Percentiles rank a stretch among this genome's conserved stretches.
Evolutionary conservation across 306 rosid genomes (phyloP).

Genomic region (peach (Prunus persica)): DNA sequence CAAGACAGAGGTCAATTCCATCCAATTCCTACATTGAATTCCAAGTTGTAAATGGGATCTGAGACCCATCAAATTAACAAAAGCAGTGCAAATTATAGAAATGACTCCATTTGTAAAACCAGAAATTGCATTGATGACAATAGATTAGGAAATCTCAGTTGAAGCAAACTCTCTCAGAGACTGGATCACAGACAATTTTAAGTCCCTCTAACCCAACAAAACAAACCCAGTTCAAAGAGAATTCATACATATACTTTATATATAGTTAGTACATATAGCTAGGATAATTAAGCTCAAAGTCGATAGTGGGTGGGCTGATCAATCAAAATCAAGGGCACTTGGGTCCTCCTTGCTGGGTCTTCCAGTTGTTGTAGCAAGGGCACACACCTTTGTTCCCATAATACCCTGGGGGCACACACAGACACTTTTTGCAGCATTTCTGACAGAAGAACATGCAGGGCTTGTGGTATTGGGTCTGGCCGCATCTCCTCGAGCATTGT

Average conservation of each 20-base stretch:
- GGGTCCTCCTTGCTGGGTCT: conserved; percentile 87
- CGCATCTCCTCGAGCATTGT: conserved; percentile 66
- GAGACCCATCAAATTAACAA: not conserved
- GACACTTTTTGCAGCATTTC: conserved; percentile 78
- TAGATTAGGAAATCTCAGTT: not conserved
- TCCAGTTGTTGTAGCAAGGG: conserved; percentile 97
- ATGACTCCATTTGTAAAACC: not conserved
- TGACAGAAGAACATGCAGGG: conserved; percentile 90
- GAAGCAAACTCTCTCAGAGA: not conserved
- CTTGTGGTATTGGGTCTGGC: conserved; percentile 73
- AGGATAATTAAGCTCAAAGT: not conserved
- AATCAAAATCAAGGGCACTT: conserved; percentile 68
- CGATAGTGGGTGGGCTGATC: not conserved
- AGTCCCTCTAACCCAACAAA: not conserved
- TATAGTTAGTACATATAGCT: not conserved
- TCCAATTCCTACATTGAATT: not conserved
- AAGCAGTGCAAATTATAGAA: not conserved
- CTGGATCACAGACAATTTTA: not conserved
- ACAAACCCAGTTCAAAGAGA: conserved; percentile 1
- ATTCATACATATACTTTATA: not conserved
- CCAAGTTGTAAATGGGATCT: not conserved
- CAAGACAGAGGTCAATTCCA: not conserved
- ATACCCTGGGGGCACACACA: conserved; percentile 88
- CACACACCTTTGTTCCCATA: conserved; percentile 84
- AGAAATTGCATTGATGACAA: conserved; percentile 3